Evolutionary conservation across 805 yeast species (phyloP).

Genomic region (Wickerhamomyces chambardii): DNA sequence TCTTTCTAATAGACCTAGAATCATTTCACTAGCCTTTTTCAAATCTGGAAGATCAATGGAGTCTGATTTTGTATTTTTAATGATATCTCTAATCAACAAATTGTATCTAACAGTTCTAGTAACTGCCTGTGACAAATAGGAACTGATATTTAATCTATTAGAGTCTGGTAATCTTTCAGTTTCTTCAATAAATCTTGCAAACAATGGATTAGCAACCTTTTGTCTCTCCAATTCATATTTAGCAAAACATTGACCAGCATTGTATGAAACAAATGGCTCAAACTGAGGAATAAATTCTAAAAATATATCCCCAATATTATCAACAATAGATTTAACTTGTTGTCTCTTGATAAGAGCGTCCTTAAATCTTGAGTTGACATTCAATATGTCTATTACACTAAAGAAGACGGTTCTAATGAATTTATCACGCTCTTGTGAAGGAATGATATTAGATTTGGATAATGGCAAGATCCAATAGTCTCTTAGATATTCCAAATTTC

Average conservation of each 20-base stretch:
- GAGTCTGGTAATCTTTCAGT: conserved; percentile 80
- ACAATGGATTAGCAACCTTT: conserved; percentile 79
- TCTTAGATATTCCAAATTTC: conserved; percentile 85
- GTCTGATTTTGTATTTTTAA: conserved; percentile 74
- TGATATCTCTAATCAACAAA: conserved; percentile 68
- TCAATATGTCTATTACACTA: conserved; percentile 79
- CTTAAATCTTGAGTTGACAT: conserved; percentile 75
- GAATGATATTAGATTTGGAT: conserved; percentile 78
- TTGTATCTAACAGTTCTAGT: conserved; percentile 96
- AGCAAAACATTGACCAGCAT: conserved; percentile 93
- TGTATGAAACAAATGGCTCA: conserved; percentile 88
- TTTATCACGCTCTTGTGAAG: conserved; percentile 82
- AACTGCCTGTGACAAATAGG: conserved; percentile 91
- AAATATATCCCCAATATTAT: conserved; percentile 80
- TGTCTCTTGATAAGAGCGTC: conserved; percentile 87
- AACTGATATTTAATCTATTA: conserved; percentile 83
- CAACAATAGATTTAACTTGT: conserved; percentile 75
- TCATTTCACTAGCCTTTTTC: conserved; percentile 62
- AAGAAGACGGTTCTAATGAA: conserved; percentile 89
- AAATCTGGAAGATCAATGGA: conserved; percentile 54
- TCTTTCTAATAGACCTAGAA: conserved; percentile 65
- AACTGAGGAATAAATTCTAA: conserved; percentile 77
- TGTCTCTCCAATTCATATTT: conserved; percentile 93
- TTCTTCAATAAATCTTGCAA: conserved; percentile 90
- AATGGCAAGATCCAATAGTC: conserved; percentile 93